phyloP scores from a whole-genome alignment of 2,329 filamentous ascomycete genomes.

The Alternaria viburni region DNA sequence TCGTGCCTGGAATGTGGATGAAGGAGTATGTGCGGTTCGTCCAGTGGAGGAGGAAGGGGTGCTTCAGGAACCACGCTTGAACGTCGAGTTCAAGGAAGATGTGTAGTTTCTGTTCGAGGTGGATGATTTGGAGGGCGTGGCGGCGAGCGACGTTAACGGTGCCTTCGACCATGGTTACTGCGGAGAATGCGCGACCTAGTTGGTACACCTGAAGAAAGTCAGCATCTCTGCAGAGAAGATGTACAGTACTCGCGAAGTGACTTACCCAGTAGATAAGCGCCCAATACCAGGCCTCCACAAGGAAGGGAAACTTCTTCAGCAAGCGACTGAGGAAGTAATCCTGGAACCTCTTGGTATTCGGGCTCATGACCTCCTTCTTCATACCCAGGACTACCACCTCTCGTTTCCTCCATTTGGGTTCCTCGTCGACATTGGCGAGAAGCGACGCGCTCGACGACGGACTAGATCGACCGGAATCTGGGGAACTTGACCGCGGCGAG shows the following conservation, averaged over 20 bases:
- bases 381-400: constrained; percentile 56
- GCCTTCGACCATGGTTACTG: constrained; percentile 69
- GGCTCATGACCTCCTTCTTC: constrained; percentile 59
- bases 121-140: constrained; percentile 72
- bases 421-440: constrained; percentile 48
- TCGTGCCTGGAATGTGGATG: constrained; percentile 79
- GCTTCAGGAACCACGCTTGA: constrained; percentile 63
- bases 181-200: constrained; percentile 73
- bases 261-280: constrained; percentile 77
- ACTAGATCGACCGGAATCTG: constrained; percentile 51
- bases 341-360: constrained; percentile 67
- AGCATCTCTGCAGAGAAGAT: not conserved
- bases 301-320: constrained; percentile 71
- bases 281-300: constrained; percentile 81
- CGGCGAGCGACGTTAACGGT: constrained; percentile 72
- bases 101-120: constrained; percentile 67
- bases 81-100: constrained; percentile 70
- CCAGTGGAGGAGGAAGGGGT: constrained; percentile 66
- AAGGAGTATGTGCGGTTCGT: constrained; percentile 78
- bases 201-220: constrained; percentile 68
- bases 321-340: constrained; percentile 68
- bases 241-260: not conserved
- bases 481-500: constrained; percentile 46
- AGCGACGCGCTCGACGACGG: constrained; percentile 53
- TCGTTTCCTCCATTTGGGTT: constrained; percentile 58